A percentile compares a stretch with the other conserved stretches of the same genome.
phyloP scores from a whole-genome alignment of 768 basidiomycete genomes.

The Hygrocybe coccinea region DNA sequence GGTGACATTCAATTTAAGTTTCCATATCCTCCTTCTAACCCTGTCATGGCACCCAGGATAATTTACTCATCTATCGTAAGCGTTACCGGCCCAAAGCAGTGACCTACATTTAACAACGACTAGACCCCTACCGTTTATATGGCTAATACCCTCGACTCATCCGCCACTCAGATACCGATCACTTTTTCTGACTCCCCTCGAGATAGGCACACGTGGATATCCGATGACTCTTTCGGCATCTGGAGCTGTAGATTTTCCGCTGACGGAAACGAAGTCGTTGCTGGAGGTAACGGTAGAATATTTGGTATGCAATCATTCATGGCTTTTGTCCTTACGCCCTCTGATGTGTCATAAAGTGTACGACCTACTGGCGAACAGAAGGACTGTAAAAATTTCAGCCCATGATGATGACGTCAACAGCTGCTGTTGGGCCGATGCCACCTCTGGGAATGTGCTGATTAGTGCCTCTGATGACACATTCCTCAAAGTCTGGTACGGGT shows the following conservation, averaged over 20 bases:
- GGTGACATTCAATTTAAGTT: slow-evolving; percentile 36
- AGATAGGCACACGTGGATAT: slow-evolving; percentile 32
- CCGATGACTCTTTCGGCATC: slow-evolving; percentile 60
- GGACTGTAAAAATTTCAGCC: slow-evolving; percentile 81
- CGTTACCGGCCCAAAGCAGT: background rate
- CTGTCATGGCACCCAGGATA: slow-evolving; percentile 52
- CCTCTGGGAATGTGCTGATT: slow-evolving; percentile 89
- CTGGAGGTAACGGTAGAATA: slow-evolving; percentile 80
- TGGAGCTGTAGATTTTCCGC: slow-evolving; percentile 97
- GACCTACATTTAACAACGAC: slow-evolving; percentile 5
- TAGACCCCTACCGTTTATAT: slow-evolving; percentile 71
- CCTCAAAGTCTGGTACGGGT: slow-evolving; percentile 85
- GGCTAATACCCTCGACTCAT: slow-evolving; percentile 64
- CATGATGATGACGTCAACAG: slow-evolving; percentile 92
- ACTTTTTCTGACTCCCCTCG: slow-evolving; percentile 48
- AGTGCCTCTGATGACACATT: slow-evolving; percentile 94
- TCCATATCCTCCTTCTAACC: background rate
- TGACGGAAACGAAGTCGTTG: slow-evolving; percentile 92
- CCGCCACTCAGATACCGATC: slow-evolving; percentile 58
- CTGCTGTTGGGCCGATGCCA: slow-evolving; percentile 91
- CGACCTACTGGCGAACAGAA: slow-evolving; percentile 73
- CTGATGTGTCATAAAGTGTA: slow-evolving; percentile 55
- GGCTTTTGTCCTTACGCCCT: background rate
- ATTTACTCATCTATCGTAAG: slow-evolving; percentile 86
- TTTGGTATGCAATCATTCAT: slow-evolving; percentile 45